phyloP scores from a whole-genome alignment of 306 rosid genomes.

The Oxytropis ochrocephala region DNA sequence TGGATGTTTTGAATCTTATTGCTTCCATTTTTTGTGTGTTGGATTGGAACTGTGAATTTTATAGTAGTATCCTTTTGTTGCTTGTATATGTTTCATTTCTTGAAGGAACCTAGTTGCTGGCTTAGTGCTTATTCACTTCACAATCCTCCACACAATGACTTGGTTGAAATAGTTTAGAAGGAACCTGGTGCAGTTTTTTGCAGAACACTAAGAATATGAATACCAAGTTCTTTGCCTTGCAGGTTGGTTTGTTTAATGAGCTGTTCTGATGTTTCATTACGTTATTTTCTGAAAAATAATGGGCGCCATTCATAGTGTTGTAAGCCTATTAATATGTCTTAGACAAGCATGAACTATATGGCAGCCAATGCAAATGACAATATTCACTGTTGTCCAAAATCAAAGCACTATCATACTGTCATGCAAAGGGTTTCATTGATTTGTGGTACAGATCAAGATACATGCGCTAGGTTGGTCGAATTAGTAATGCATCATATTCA shows the following conservation, averaged over 20 bases:
- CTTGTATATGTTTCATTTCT: no score
- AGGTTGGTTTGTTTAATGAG: constrained; percentile 48
- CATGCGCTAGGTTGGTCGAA: background rate
- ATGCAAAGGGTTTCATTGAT: background rate
- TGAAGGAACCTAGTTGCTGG: no score
- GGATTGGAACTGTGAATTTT: no score
- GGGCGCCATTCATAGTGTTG: background rate
- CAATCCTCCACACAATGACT: no score
- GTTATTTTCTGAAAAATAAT: background rate
- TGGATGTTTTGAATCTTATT: no score
- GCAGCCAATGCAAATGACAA: background rate
- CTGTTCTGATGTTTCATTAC: background rate
- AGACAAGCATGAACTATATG: background rate
- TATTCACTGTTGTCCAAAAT: background rate
- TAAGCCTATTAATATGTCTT: background rate
- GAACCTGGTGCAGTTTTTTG: no score
- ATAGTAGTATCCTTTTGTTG: no score
- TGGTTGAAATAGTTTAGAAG: no score
- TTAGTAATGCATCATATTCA: background rate
- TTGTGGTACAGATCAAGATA: background rate
- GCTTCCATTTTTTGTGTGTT: no score
- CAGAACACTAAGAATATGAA: no score
- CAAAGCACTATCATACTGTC: no score
- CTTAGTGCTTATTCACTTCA: no score
- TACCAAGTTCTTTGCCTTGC: constrained; percentile 96